These are phyloP conservation scores for Tilletia indica DNA, from an alignment of 1,284 basidiomycete species.

Conservation along the genomic window DNA sequence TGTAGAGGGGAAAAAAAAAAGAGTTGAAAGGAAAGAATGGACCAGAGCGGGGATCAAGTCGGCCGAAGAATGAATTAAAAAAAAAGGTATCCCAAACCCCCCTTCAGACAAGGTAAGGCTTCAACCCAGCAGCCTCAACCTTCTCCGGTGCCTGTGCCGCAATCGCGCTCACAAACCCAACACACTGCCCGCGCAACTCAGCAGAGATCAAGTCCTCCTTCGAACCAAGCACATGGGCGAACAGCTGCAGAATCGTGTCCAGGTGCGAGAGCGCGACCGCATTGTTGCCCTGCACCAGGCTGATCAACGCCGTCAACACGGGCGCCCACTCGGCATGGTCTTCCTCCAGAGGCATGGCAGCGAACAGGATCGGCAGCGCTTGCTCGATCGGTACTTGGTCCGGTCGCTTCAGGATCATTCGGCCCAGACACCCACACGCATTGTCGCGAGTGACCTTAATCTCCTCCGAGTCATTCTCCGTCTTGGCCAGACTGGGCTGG, in stretches of 20 bases:
- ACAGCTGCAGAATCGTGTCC: constrained; percentile 78
- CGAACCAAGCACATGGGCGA: constrained; percentile 72
- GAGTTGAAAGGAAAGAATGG: not conserved
- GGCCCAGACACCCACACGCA: constrained; percentile 84
- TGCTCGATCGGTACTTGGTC: constrained; percentile 79
- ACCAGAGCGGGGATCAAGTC: not conserved
- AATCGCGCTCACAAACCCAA: constrained; percentile 70
- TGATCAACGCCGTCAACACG: constrained; percentile 85
- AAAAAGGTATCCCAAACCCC: not conserved
- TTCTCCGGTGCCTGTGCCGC: constrained; percentile 72
- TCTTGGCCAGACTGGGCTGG: constrained; percentile 75
- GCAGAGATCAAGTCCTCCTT: constrained; percentile 48
- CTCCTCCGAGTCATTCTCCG: constrained; percentile 63
- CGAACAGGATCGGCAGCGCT: constrained; percentile 80
- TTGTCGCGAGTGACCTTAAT: constrained; percentile 88
- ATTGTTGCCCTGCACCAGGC: constrained; percentile 76
- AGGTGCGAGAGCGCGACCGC: constrained; percentile 69
- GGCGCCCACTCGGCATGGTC: constrained; percentile 70
- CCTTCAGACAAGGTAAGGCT: constrained; percentile 52
- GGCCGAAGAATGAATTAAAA: too few relatives aligned
- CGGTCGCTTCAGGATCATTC: constrained; percentile 81
- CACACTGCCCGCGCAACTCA: constrained; percentile 59
- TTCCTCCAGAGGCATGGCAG: constrained; percentile 79
- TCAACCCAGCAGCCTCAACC: constrained; percentile 72
- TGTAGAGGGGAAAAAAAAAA: not conserved